Evolutionary conservation across 305 asterid species (phyloP).

Genomic region (Fraxinus ornus): DNA sequence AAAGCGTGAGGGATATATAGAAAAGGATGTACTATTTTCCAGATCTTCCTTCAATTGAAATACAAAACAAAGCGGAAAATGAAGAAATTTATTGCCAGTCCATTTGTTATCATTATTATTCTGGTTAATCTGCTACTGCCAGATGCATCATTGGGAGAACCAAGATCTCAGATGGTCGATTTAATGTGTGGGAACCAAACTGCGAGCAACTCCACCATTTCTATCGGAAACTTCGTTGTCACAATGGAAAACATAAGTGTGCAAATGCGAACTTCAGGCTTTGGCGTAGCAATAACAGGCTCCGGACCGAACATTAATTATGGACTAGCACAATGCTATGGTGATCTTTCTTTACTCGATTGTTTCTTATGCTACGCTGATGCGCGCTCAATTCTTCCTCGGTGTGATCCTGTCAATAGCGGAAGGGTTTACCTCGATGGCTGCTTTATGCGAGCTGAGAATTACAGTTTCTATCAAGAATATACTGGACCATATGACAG

Average conservation of each 20-base stretch:
- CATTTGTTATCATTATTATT: too few relatives aligned
- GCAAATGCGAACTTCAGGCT: conserved; percentile 20
- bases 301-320: conserved; percentile 22
- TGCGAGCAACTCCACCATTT: not conserved
- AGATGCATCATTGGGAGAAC: conserved; percentile 6
- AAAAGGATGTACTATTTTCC: too few relatives aligned
- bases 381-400: conserved; percentile 24
- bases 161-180: conserved; percentile 12
- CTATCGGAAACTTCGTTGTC: conserved; percentile 16
- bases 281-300: conserved; percentile 21
- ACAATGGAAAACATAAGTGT: conserved; percentile 17
- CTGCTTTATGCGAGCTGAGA: conserved; percentile 32
- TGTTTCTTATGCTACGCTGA: conserved; percentile 32
- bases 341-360: conserved; percentile 29
- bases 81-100: too few relatives aligned
- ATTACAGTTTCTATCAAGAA: conserved; percentile 33
- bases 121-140: conserved; percentile 1
- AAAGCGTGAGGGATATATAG: too few relatives aligned
- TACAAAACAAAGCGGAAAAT: too few relatives aligned
- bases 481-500: conserved; percentile 26
- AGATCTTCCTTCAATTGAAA: too few relatives aligned
- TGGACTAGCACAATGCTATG: conserved; percentile 42
- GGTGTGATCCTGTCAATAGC: conserved; percentile 24
- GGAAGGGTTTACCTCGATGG: conserved; percentile 34
- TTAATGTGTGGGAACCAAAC: conserved; percentile 12